A percentile compares a stretch with the other conserved stretches of the same genome.
Evolutionary conservation across 1,139 yeast genomes (phyloP).

Genomic region (Zygotorulaspora mrakii): DNA sequence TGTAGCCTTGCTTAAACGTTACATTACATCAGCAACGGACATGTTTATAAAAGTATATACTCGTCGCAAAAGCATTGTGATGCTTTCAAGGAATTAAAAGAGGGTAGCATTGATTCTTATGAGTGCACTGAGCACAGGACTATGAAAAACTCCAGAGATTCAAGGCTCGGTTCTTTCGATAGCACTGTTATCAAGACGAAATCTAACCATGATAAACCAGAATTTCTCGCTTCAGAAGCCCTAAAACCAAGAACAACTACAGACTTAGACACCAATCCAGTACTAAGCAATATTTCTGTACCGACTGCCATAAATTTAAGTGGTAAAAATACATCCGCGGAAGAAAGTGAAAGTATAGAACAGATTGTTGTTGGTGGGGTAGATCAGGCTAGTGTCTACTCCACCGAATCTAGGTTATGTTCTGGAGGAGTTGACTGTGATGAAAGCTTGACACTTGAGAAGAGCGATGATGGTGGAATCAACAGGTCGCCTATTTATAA

Average conservation of each 20-base stretch:
- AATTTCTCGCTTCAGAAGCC: conserved; percentile 21
- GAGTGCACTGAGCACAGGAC: not conserved
- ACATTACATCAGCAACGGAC: too few relatives aligned
- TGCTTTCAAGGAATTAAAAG: not conserved
- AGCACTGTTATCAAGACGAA: conserved; percentile 5
- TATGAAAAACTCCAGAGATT: not conserved
- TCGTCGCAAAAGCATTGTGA: too few relatives aligned
- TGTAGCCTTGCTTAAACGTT: too few relatives aligned
- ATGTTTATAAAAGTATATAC: too few relatives aligned
- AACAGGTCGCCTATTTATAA: conserved; percentile 4
- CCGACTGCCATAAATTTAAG: conserved; percentile 11
- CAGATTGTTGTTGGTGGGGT: conserved; percentile 1
- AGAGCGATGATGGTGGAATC: not conserved
- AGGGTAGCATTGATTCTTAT: not conserved
- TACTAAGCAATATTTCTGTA: conserved; percentile 28
- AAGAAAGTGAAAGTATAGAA: conserved; percentile 1
- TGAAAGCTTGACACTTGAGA: not conserved
- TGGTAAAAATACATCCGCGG: conserved; percentile 1
- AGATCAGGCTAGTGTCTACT: conserved; percentile 1
- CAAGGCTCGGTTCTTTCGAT: conserved; percentile 1
- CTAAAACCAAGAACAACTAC: conserved; percentile 29
- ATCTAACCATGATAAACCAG: conserved; percentile 19
- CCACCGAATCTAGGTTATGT: not conserved
- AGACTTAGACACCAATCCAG: conserved; percentile 32
- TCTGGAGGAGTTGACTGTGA: not conserved